Evolutionary conservation across 805 yeast genomes (phyloP).

Genomic region (Ogataea thermomethanolica): DNA sequence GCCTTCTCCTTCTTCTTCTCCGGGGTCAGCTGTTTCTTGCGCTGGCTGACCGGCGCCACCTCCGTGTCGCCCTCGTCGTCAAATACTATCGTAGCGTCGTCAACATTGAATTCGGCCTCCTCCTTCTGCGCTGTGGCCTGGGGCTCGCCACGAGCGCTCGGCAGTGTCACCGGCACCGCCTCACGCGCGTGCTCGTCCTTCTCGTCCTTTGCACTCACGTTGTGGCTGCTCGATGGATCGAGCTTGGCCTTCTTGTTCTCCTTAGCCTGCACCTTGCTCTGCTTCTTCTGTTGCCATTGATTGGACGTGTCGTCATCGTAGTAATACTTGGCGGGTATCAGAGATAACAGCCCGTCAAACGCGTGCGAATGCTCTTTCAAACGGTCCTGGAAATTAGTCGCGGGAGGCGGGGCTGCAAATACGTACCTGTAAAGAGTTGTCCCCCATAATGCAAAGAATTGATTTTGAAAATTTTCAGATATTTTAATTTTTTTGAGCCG

Average conservation of each 20-base stretch:
- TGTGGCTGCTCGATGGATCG: conserved; percentile 56
- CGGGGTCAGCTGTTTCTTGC: conserved; percentile 34
- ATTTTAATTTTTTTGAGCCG: conserved; percentile 14
- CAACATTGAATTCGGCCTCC: neutral
- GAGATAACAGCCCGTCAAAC: conserved; percentile 81
- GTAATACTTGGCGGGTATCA: conserved; percentile 92
- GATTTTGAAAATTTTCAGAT: conserved; percentile 5
- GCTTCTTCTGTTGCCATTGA: conserved; percentile 88
- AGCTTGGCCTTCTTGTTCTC: conserved; percentile 66
- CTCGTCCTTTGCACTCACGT: conserved; percentile 57
- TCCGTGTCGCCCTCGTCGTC: conserved; percentile 70
- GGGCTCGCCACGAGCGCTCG: conserved; percentile 20
- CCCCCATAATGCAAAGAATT: conserved; percentile 5
- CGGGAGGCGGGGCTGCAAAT: neutral
- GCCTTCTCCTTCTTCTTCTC: conserved; percentile 50
- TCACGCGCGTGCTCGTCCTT: conserved; percentile 49
- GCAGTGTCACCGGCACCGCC: conserved; percentile 48
- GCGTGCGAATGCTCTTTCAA: conserved; percentile 75
- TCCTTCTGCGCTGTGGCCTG: conserved; percentile 12
- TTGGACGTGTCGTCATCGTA: conserved; percentile 86
- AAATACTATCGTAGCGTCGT: conserved; percentile 31
- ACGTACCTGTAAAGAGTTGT: conserved; percentile 12
- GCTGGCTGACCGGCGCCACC: conserved; percentile 8
- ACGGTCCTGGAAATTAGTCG: conserved; percentile 49
- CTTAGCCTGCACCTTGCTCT: conserved; percentile 59